phyloP scores from a whole-genome alignment of 2,329 filamentous ascomycete species.

The Chaetomium globosum region DNA sequence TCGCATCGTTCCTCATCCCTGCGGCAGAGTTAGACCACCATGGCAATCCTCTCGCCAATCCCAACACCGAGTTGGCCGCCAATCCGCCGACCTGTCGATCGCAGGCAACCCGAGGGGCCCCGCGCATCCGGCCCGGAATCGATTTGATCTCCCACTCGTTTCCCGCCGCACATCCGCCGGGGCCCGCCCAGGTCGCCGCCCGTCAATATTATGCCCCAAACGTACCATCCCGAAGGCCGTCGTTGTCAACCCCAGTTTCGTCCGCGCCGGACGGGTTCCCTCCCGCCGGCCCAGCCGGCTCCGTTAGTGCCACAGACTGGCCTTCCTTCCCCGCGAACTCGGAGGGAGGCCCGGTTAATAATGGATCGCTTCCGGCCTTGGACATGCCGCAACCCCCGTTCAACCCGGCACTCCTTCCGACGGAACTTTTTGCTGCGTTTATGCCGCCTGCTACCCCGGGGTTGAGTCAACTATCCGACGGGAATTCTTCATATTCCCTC shows the following conservation, averaged over 20 bases:
- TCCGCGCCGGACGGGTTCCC: neutral
- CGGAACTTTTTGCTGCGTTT: neutral
- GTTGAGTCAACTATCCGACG: neutral
- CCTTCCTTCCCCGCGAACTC: neutral
- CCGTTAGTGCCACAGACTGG: neutral
- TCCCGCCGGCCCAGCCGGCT: neutral
- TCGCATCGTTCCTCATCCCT: neutral
- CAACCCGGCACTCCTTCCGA: neutral
- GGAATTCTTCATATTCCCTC: neutral
- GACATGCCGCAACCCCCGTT: neutral
- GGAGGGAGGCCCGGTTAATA: neutral
- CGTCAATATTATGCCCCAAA: slow-evolving; percentile 3
- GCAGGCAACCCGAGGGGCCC: slow-evolving; percentile 1
- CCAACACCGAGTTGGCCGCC: neutral
- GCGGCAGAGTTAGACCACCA: neutral
- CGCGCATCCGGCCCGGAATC: neutral
- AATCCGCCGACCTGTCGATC: slow-evolving; percentile 12
- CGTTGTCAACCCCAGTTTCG: neutral
- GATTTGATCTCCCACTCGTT: neutral
- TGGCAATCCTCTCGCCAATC: slow-evolving; percentile 1
- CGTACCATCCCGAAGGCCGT: neutral
- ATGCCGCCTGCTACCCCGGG: neutral
- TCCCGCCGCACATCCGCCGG: neutral
- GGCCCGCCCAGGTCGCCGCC: neutral
- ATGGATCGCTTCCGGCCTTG: neutral